These are phyloP conservation scores for Aspergillus nanangensis DNA, from an alignment of 495 filamentous ascomycete genomes.

Conservation along the genomic window DNA sequence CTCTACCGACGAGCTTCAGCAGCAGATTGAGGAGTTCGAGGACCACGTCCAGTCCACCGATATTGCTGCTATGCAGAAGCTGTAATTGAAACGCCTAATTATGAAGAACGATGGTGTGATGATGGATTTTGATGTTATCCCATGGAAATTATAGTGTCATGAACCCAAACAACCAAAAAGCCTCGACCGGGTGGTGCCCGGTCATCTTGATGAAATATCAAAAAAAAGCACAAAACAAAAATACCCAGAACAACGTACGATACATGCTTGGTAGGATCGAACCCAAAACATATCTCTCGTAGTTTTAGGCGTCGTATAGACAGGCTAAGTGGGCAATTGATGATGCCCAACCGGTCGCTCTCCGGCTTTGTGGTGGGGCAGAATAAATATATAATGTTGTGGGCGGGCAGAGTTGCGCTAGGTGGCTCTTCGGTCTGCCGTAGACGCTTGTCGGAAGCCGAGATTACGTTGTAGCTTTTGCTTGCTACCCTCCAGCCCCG, in stretches of 20 bases:
- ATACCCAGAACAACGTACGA: not conserved
- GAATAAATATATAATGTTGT: too few relatives aligned
- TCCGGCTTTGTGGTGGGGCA: not conserved
- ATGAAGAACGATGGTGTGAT: constrained; percentile 38
- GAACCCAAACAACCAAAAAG: constrained; percentile 22
- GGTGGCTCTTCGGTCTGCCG: not conserved
- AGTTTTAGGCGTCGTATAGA: not conserved
- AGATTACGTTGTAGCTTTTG: not conserved
- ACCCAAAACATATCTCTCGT: not conserved
- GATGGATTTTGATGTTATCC: constrained; percentile 37
- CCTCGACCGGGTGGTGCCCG: constrained; percentile 5
- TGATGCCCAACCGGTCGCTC: constrained; percentile 3
- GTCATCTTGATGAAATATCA: constrained; percentile 21
- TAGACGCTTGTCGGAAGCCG: not conserved
- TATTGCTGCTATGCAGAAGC: constrained; percentile 87
- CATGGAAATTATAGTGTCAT: constrained; percentile 19
- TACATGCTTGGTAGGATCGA: not conserved
- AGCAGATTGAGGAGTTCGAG: constrained; percentile 82
- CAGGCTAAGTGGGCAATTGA: not conserved
- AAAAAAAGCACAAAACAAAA: not conserved
- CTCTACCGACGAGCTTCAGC: constrained; percentile 81
- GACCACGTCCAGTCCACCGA: constrained; percentile 97
- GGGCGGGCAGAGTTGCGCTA: not conserved
- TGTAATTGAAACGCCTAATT: constrained; percentile 54
- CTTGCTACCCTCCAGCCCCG: not conserved